Conservation (phyloP, 2,329 filamentous ascomycete species). For the Beauveria sp. region DNA sequence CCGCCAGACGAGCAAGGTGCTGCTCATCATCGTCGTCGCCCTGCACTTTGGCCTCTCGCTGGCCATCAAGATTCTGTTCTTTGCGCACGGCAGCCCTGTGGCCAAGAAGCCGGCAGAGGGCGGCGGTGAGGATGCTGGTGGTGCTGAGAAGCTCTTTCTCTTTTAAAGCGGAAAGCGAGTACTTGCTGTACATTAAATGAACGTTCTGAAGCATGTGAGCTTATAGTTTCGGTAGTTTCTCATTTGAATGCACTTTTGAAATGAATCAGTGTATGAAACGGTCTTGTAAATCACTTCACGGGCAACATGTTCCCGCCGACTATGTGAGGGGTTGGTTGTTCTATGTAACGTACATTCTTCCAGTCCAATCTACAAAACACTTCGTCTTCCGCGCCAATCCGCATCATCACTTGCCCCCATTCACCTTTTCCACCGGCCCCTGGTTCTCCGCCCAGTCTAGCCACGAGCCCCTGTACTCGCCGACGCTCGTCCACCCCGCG, state of each 20-base stretch:
- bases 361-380: background rate
- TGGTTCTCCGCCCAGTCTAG: constrained; percentile 73
- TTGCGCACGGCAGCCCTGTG: constrained; percentile 63
- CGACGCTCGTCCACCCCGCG: constrained; percentile 65
- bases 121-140: constrained; percentile 9
- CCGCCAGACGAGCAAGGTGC: constrained; percentile 78
- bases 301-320: too few relatives aligned
- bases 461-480: constrained; percentile 71
- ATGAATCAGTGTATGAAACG: background rate
- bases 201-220: background rate
- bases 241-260: background rate
- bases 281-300: background rate
- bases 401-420: background rate
- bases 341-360: background rate
- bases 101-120: constrained; percentile 31
- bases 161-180: background rate
- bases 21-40: constrained; percentile 75
- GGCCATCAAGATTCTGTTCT: constrained; percentile 95
- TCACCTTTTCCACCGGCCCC: constrained; percentile 41
- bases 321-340: background rate
- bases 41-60: constrained; percentile 86
- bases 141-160: constrained; percentile 15
- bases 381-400: too few relatives aligned
- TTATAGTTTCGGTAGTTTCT: background rate
- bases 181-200: background rate